phyloP scores from a whole-genome alignment of 345 rosid genomes.

The Acer negundo region DNA sequence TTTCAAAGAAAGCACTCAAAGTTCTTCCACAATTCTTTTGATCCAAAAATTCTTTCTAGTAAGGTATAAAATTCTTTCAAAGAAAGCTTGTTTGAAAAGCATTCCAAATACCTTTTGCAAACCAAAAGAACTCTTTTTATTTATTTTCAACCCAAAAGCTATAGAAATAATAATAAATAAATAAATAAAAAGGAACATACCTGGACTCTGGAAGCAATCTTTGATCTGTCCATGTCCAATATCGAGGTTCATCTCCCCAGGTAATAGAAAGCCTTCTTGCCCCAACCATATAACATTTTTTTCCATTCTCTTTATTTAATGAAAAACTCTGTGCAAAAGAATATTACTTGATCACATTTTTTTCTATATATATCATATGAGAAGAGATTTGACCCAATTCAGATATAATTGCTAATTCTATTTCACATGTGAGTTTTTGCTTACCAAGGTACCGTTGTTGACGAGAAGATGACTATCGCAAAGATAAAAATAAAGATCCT shows the following conservation, averaged over 20 bases:
- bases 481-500: conserved; percentile 43
- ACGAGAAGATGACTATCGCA: conserved; percentile 41
- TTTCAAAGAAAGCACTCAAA: not conserved
- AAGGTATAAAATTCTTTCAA: no score
- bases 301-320: conserved; percentile 36
- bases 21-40: not conserved
- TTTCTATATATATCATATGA: not conserved
- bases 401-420: not conserved
- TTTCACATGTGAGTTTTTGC: not conserved
- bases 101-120: no score
- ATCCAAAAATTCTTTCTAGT: not conserved
- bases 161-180: no score
- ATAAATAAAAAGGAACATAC: conserved; percentile 15
- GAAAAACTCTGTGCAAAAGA: conserved; percentile 33
- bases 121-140: no score
- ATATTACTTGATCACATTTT: not conserved
- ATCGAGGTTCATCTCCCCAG: conserved; percentile 37
- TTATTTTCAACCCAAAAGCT: no score
- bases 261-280: conserved; percentile 30
- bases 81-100: no score
- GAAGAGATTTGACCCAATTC: not conserved
- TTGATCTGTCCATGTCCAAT: conserved; percentile 30
- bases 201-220: conserved; percentile 21
- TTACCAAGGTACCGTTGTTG: conserved; percentile 50
- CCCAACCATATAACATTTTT: conserved; percentile 39